These are phyloP conservation scores for Pelagophyceae sp. DNA, from an alignment of 352 stramenopile genomes.

Conservation along the genomic window DNA sequence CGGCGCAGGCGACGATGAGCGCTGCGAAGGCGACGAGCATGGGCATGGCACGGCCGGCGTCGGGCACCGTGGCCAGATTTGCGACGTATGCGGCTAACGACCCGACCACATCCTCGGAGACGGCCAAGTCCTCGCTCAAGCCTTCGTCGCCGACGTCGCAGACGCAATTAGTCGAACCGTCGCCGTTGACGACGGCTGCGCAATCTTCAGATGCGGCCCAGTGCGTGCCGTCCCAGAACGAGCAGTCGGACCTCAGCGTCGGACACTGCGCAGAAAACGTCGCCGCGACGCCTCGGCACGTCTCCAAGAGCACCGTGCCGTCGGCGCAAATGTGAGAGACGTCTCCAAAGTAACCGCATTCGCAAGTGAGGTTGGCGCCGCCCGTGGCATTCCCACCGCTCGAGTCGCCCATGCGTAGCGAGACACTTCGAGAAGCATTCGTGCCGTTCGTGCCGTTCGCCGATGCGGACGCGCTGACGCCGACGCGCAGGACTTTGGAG, in stretches of 20 bases:
- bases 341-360: neutral
- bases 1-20: neutral
- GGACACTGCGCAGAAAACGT: neutral
- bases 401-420: too few species aligned
- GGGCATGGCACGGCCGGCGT: neutral
- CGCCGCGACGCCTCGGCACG: neutral
- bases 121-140: neutral
- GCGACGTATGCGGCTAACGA: neutral
- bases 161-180: neutral
- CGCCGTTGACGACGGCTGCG: neutral
- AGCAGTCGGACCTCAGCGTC: neutral
- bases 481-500: neutral
- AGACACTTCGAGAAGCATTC: too few species aligned
- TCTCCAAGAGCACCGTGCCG: neutral
- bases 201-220: neutral
- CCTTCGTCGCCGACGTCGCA: neutral
- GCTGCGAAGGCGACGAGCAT: neutral
- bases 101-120: neutral
- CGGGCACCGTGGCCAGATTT: neutral
- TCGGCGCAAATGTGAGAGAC: neutral
- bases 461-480: too few species aligned
- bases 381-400: too few species aligned
- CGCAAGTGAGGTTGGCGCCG: slow-evolving; percentile 12
- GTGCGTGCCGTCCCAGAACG: neutral
- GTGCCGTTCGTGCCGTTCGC: too few species aligned